These are phyloP conservation scores for Pyricularia pennisetigena DNA, from an alignment of 2,329 filamentous ascomycete genomes.

Conservation along the genomic window DNA sequence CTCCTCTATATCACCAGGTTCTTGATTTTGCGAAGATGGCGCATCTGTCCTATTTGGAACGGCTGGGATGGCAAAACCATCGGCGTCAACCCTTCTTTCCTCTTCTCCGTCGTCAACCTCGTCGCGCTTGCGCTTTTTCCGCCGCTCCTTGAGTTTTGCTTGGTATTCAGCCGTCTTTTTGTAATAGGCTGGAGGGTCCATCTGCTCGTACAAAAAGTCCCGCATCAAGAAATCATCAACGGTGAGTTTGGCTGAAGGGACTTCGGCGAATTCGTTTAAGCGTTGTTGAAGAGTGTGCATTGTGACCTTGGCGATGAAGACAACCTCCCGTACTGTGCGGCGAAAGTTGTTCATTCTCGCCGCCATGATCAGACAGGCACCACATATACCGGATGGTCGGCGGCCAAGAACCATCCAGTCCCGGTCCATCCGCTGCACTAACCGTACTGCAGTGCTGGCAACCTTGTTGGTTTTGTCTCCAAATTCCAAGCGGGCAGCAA, in stretches of 20 bases:
- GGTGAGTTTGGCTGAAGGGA: conserved; percentile 73
- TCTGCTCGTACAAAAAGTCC: conserved; percentile 31
- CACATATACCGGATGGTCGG: conserved; percentile 86
- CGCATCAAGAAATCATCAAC: conserved; percentile 75
- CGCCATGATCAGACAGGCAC: conserved; percentile 87
- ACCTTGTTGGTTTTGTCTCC: conserved; percentile 72
- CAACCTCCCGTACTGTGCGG: conserved; percentile 82
- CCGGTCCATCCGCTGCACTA: conserved; percentile 85
- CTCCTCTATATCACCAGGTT: conserved; percentile 6
- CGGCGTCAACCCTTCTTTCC: conserved; percentile 36
- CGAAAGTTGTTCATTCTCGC: conserved; percentile 98
- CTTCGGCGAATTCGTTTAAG: conserved; percentile 82
- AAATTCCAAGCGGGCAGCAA: conserved; percentile 88
- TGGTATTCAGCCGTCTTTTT: conserved; percentile 51
- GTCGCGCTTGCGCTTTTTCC: conserved; percentile 34
- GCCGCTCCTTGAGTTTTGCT: conserved; percentile 39
- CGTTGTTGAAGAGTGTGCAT: conserved; percentile 88
- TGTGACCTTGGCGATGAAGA: conserved; percentile 97
- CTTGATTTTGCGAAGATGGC: neutral
- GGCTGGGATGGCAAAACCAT: conserved; percentile 58
- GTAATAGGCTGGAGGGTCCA: conserved; percentile 79
- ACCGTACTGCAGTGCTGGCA: conserved; percentile 75
- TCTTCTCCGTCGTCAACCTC: conserved; percentile 15
- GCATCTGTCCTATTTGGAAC: conserved; percentile 22
- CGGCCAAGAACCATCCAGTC: conserved; percentile 98